Percentiles rank a stretch among this genome's conserved stretches.
Conservation (phyloP, 306 rosid genomes). For the Sindora glabra region DNA sequence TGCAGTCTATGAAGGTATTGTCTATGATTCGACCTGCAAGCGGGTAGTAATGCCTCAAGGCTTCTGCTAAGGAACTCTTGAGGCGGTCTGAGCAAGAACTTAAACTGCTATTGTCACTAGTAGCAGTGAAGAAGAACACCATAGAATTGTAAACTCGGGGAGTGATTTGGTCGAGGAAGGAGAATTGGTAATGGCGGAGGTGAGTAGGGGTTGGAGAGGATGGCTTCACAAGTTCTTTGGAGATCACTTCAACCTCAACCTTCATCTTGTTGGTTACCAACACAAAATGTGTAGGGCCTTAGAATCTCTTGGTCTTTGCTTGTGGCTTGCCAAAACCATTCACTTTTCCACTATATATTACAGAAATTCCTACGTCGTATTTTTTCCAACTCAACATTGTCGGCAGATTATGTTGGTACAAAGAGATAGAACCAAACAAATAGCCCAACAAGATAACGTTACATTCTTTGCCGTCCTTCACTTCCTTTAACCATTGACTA, state of each 20-base stretch:
- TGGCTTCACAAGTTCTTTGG: conserved; percentile 33
- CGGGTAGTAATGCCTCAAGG: conserved; percentile 30
- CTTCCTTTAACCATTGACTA: too few species aligned
- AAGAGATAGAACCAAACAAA: too few species aligned
- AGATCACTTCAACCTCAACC: conserved; percentile 15
- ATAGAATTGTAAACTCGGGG: conserved; percentile 28
- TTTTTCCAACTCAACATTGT: too few species aligned
- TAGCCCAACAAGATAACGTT: too few species aligned
- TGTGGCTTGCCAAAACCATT: too few species aligned
- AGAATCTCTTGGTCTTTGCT: too few species aligned
- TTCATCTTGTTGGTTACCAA: too few species aligned
- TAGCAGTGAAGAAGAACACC: conserved; percentile 23
- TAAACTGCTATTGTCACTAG: neutral
- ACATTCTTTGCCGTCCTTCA: too few species aligned
- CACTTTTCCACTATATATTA: too few species aligned
- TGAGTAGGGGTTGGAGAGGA: conserved; percentile 32
- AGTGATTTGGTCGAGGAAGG: conserved; percentile 44
- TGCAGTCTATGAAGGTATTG: conserved; percentile 30
- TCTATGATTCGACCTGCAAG: conserved; percentile 33
- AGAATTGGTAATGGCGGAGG: conserved; percentile 36
- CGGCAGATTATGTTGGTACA: too few species aligned
- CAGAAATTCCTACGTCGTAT: too few species aligned
- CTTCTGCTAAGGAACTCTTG: conserved; percentile 41
- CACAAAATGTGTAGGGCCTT: too few species aligned
- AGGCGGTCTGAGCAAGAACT: neutral